Percentiles rank a stretch among this genome's conserved stretches.
Evolutionary conservation across 306 rosid species (phyloP).

Genomic region (Quercus rubra): DNA sequence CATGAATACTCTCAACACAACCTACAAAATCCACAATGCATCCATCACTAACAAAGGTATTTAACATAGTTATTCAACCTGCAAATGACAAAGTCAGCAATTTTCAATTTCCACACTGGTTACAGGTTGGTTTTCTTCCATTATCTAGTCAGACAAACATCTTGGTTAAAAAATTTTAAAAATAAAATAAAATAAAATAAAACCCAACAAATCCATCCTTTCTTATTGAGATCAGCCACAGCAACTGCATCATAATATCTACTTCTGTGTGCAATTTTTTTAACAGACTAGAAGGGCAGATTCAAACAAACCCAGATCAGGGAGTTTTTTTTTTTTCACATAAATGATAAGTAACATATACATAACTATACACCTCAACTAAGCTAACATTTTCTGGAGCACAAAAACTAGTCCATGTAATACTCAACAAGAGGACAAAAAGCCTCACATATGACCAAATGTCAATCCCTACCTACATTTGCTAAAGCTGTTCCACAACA

Average conservation of each 20-base stretch:
- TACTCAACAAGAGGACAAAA: not conserved
- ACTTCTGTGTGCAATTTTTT: not conserved
- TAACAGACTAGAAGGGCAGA: not conserved
- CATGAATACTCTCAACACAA: slow-evolving; percentile 4
- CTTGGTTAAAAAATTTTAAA: not conserved
- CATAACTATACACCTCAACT: not conserved
- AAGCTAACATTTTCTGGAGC: not conserved
- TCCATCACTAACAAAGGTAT: not conserved
- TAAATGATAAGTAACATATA: not conserved
- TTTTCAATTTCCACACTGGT: not conserved
- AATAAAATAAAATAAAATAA: too few relatives aligned
- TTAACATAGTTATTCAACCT: not conserved
- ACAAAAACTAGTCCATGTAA: not conserved
- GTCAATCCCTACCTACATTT: not conserved
- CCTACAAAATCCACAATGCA: slow-evolving; percentile 3
- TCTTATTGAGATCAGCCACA: not conserved
- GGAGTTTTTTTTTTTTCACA: not conserved
- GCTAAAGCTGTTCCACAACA: too few relatives aligned
- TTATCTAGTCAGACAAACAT: not conserved
- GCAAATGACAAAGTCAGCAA: not conserved
- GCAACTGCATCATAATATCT: not conserved
- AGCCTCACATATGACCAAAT: not conserved
- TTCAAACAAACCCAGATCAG: not conserved
- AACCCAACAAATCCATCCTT: not conserved
- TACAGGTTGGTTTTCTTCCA: not conserved